These are phyloP conservation scores for Salix arbutifolia DNA, from an alignment of 345 rosid species.

Conservation along the genomic window DNA sequence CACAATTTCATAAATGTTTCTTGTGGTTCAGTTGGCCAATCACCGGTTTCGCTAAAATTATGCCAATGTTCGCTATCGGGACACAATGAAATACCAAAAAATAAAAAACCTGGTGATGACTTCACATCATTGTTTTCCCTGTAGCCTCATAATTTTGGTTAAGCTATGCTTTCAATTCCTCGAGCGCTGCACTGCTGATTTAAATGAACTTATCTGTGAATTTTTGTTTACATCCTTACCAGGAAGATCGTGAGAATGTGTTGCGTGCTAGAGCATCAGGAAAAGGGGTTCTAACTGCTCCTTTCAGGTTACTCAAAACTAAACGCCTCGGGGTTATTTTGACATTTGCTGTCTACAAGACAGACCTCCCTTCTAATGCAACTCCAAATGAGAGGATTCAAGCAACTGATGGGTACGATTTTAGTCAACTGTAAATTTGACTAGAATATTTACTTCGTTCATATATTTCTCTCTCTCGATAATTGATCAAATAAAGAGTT, in stretches of 20 bases:
- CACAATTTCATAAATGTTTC: background rate
- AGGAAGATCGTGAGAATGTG: conserved; percentile 94
- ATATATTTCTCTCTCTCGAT: background rate
- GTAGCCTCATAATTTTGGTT: background rate
- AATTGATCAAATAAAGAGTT: background rate
- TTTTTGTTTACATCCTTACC: conserved; percentile 18
- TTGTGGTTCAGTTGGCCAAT: conserved; percentile 2
- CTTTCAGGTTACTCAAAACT: conserved; percentile 80
- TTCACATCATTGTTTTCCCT: background rate
- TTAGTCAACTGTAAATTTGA: conserved; percentile 1
- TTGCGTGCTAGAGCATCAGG: conserved; percentile 83
- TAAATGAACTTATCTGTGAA: background rate
- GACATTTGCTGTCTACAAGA: conserved; percentile 88
- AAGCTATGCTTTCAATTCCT: background rate
- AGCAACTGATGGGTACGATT: conserved; percentile 79
- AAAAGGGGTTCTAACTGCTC: conserved; percentile 94
- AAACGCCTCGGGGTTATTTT: conserved; percentile 92
- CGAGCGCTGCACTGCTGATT: background rate
- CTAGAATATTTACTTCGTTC: background rate
- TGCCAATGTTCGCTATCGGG: background rate
- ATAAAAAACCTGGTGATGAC: background rate
- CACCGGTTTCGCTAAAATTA: background rate
- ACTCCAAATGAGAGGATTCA: conserved; percentile 73
- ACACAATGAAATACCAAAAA: background rate
- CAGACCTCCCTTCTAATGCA: conserved; percentile 76